phyloP scores from a whole-genome alignment of 352 stramenopile genomes.

The Bremia lactucae region DNA sequence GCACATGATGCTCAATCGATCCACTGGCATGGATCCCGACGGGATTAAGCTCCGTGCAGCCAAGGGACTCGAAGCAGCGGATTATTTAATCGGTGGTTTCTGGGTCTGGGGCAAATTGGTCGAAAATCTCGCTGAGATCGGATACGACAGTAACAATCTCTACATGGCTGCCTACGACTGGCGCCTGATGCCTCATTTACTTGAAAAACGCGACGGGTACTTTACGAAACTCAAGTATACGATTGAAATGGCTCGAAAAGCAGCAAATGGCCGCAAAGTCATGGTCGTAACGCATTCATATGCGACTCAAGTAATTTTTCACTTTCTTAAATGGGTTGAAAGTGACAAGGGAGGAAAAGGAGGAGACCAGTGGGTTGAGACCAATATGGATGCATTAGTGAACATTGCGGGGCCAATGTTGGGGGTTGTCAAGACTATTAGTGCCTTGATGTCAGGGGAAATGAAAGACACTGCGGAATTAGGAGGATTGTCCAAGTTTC shows the following conservation, averaged over 20 bases:
- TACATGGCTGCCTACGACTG: slow-evolving; percentile 84
- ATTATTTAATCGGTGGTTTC: slow-evolving; percentile 91
- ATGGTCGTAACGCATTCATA: slow-evolving; percentile 91
- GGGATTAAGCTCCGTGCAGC: slow-evolving; percentile 70
- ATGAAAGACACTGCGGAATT: slow-evolving; percentile 92
- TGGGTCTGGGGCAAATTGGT: slow-evolving; percentile 92
- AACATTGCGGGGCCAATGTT: slow-evolving; percentile 92
- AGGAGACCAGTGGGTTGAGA: slow-evolving; percentile 87
- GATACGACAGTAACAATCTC: slow-evolving; percentile 89
- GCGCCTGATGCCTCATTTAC: slow-evolving; percentile 54
- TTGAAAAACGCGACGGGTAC: slow-evolving; percentile 77
- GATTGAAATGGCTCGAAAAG: slow-evolving; percentile 83
- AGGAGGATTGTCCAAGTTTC: slow-evolving; percentile 73
- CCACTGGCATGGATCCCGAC: slow-evolving; percentile 83
- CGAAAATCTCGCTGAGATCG: slow-evolving; percentile 85
- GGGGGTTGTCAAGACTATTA: slow-evolving; percentile 88
- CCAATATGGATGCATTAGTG: slow-evolving; percentile 85
- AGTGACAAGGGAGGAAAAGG: slow-evolving; percentile 70
- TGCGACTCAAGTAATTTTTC: slow-evolving; percentile 85
- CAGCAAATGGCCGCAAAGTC: slow-evolving; percentile 71
- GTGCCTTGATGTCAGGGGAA: slow-evolving; percentile 89
- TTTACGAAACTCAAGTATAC: slow-evolving; percentile 90
- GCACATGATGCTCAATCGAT: slow-evolving; percentile 87
- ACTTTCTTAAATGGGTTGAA: slow-evolving; percentile 94
- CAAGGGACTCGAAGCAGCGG: slow-evolving; percentile 85